Base-by-base conservation (phyloP, 306 rosid genomes). In the Arachis hypogaea region DNA sequence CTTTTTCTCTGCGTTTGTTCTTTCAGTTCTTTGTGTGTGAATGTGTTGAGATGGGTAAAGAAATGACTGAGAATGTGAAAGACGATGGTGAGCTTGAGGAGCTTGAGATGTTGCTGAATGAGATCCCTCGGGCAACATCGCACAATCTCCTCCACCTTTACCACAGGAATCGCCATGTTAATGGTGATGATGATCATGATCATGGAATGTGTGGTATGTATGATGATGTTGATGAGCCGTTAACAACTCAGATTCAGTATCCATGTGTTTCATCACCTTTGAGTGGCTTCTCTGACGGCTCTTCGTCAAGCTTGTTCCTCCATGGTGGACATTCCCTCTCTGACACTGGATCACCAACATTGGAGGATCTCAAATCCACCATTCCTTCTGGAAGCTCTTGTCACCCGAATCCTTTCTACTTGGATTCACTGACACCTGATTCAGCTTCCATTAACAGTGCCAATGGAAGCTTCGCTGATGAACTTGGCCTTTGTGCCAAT, bases 101-200 rank as follows among this genome's bases (percentile, higher is more conserved):
- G 83, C 73, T 85, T 36, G 81, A 82, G 81, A 77, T 71, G 85
- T 63, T 87, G 78, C 73, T 87, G 51, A 83, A 73, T 79, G 92
- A 85, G 89, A 88, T 85, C 88, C 89, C 89, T 79, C 73, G 60
- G 47, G 82, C 82, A 60, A 81, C 84, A 66, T 82, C 89, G 8
- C 80, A 73, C 70, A 81, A 81, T 80, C 76, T 72, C 40, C 63
- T 52, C 45, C 68, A 54, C 58, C 74, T 28, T 9, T 50, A 28
- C 9, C 59, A 76, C 14, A 65, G 63, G 64, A 63, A 71, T 60
- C 77, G 60, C 2, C 78, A 33, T 63, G 59, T 52, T 5, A 50
- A 44, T 59, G 76, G 65, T 59, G 76, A n/a, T 77, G 82, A 47
- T 36, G 63, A 30, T 63, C 55, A 52, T 60, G 77, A 18, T 50